Conservation (phyloP, 108 stramenopile species). For the Nitzschia inconspicua region DNA sequence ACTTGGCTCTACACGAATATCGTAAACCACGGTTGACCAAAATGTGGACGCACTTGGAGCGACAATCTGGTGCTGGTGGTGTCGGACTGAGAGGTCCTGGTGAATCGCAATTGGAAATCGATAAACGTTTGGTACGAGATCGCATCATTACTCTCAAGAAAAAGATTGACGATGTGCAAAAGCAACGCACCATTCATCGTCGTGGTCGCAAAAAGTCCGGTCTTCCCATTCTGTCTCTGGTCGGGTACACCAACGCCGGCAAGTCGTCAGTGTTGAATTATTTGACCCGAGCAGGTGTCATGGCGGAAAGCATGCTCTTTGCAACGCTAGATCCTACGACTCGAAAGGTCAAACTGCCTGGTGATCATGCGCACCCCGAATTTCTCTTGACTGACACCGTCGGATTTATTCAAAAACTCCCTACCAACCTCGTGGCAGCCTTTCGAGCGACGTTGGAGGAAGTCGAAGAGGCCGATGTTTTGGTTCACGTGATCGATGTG, state of each 20-base stretch:
- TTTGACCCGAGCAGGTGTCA: conserved; percentile 90
- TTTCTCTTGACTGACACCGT: conserved; percentile 95
- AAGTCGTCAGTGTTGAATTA: conserved; percentile 91
- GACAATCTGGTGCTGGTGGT: conserved; percentile 89
- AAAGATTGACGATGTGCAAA: conserved; percentile 87
- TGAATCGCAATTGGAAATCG: conserved; percentile 92
- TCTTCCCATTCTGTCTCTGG: conserved; percentile 82
- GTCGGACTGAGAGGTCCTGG: conserved; percentile 94
- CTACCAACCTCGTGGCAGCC: conserved; percentile 93
- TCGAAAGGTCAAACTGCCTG: conserved; percentile 90
- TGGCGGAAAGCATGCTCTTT: conserved; percentile 94
- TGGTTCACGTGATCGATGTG: conserved; percentile 92
- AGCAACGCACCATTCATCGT: conserved; percentile 86
- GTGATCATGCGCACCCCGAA: conserved; percentile 90
- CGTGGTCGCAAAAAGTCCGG: conserved; percentile 64
- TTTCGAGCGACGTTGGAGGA: conserved; percentile 97
- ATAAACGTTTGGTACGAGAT: conserved; percentile 89
- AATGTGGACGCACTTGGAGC: conserved; percentile 96
- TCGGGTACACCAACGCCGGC: conserved; percentile 97
- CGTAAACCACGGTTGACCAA: conserved; percentile 91
- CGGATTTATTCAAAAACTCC: conserved; percentile 96
- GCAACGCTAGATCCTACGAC: conserved; percentile 98
- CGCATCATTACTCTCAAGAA: conserved; percentile 88
- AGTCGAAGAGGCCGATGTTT: conserved; percentile 87
- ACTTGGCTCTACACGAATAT: conserved; percentile 91